These are phyloP conservation scores for Thalassiosira mediterranea DNA, from an alignment of 352 stramenopile species.

Conservation along the genomic window DNA sequence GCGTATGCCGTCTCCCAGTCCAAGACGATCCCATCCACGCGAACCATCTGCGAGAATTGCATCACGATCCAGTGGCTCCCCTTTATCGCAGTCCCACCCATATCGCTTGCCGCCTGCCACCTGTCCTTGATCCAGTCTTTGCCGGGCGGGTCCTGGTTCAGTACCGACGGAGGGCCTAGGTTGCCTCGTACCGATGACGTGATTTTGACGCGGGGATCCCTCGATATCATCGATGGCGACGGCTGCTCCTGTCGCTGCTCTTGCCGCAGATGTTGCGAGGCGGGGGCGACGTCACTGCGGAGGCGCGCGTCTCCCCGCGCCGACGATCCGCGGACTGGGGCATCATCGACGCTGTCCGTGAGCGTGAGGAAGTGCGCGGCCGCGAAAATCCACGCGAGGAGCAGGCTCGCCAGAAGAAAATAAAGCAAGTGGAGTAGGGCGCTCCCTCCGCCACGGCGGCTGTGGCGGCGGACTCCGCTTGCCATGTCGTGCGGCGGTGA, in stretches of 20 bases:
- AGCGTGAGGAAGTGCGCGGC: too few relatives aligned
- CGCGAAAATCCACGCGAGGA: too few relatives aligned
- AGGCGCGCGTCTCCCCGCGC: too few relatives aligned
- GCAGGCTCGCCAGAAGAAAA: too few relatives aligned
- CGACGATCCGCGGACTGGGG: too few relatives aligned
- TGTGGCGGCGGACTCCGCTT: too few relatives aligned
- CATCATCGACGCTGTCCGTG: too few relatives aligned
- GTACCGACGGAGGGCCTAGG: slow-evolving; percentile 62
- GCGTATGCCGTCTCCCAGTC: slow-evolving; percentile 80
- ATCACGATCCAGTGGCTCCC: slow-evolving; percentile 71
- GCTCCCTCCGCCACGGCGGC: too few relatives aligned
- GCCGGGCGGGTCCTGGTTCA: slow-evolving; percentile 56
- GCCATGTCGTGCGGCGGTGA: too few relatives aligned
- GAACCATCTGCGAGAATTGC: slow-evolving; percentile 62
- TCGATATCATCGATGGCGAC: slow-evolving; percentile 17
- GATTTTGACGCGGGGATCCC: slow-evolving; percentile 30
- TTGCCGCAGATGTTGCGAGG: too few relatives aligned
- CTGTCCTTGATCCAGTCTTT: slow-evolving; percentile 75
- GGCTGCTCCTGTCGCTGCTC: not conserved
- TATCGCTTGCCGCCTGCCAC: slow-evolving; percentile 78
- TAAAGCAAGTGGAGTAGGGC: too few relatives aligned
- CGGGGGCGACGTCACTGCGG: too few relatives aligned
- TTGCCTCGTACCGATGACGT: slow-evolving; percentile 70
- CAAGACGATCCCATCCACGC: slow-evolving; percentile 61
- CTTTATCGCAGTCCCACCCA: slow-evolving; percentile 71